Evolutionary conservation across 495 filamentous ascomycete species (phyloP).

Genomic region (Penicillium diatomitis): DNA sequence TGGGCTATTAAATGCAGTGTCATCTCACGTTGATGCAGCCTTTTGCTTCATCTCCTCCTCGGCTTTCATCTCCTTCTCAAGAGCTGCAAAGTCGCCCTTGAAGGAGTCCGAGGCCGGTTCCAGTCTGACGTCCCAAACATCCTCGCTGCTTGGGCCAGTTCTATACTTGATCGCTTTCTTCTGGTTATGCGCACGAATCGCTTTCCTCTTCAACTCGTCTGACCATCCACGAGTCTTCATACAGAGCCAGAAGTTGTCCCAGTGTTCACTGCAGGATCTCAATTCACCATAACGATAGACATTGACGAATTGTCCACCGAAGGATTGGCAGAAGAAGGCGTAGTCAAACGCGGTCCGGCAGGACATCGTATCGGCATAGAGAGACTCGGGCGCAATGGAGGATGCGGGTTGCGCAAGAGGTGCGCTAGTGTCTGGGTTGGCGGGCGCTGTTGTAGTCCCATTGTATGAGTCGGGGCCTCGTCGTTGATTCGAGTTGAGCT

Average conservation of each 20-base stretch:
- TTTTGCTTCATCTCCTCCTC: conserved; percentile 27
- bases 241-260: conserved; percentile 91
- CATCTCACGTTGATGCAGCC: conserved; percentile 6
- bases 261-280: conserved; percentile 66
- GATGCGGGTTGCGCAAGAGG: conserved; percentile 12
- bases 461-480: not conserved
- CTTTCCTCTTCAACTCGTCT: conserved; percentile 41
- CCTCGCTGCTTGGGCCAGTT: conserved; percentile 72
- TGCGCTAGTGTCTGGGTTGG: conserved; percentile 1
- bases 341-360: conserved; percentile 86
- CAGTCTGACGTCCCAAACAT: conserved; percentile 73
- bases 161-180: conserved; percentile 67
- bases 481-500: conserved; percentile 10
- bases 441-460: conserved; percentile 6
- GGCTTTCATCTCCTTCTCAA: conserved; percentile 42
- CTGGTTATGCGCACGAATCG: conserved; percentile 61
- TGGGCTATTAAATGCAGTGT: too few species aligned
- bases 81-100: conserved; percentile 51
- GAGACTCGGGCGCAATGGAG: conserved; percentile 48
- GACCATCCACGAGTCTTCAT: conserved; percentile 59
- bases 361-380: conserved; percentile 73
- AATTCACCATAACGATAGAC: conserved; percentile 78
- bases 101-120: conserved; percentile 42
- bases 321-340: conserved; percentile 90
- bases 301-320: conserved; percentile 78